Base-by-base conservation (phyloP, 768 basidiomycete genomes). In the Gloeopeniophorella convolvens region DNA sequence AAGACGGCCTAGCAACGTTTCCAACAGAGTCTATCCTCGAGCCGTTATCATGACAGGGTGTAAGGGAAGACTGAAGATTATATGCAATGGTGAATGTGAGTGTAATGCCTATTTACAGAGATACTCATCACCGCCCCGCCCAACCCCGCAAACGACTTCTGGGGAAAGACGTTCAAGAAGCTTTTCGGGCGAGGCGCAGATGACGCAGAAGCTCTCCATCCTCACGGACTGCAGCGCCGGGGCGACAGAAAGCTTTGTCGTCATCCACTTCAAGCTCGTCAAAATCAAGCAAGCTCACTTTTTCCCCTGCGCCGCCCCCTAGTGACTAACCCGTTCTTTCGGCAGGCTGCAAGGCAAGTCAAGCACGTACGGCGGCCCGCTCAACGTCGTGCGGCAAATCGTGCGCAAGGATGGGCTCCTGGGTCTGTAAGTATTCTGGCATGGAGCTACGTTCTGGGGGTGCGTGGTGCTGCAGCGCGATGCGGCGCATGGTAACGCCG, bases 261-360 rank as follows among this genome's bases (percentile, higher is more conserved):
- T 98, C 35, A 94, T 97, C 1, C 96, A 96, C 0, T 99, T 98
- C 61, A 96, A 99, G 67, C 80, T 92, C 20, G 89, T 93, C 46
- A 92, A 93, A 65, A 92, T 93, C 67, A 86, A 83, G 86, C 77
- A 50, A 12, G 66, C 61, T 12, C 8, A 23, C 20, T 15, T 33
- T 36, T 44, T 24, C 27, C 28, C 21, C 1, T n/a, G 28, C 16
- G 8, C 12, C 23, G 37, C 24, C 23, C 21, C 23, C 3, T 42
- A 7, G 9, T n/a, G 10, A 6, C 9, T 13, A 39, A 21, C n/a
- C 12, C 26, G 23, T 1, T 39, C 5, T 16, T 46, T 15, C 16
- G 27, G 20, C 52, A 85, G 90, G 60, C 70, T 98, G 31, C 96
- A 98, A 70, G 94, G 97, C 67, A 96, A 97, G 67, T 73, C 78